Base-by-base conservation (phyloP, 169 alveolate genomes). In the Perkinsus olseni region DNA sequence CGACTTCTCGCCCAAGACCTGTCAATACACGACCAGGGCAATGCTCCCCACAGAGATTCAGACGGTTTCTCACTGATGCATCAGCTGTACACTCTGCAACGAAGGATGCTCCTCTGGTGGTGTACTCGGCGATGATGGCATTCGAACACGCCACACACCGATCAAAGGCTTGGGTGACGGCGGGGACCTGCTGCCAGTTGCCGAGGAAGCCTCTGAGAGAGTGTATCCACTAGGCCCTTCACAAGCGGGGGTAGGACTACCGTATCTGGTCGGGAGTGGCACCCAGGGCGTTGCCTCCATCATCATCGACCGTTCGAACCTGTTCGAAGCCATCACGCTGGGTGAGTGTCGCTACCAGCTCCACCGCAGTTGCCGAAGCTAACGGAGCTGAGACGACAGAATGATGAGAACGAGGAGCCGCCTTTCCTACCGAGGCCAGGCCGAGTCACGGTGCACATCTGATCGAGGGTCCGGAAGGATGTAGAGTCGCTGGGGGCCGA, bases 401-500 rank as follows among this genome's bases (percentile, higher is more conserved):
- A 34, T 8, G 21, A 21, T 34, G 34, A 17, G 10, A 10, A 17
- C 38, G n/a, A 10, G 8, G 50, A 10, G 39, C 17, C 74, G 8
- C 91, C 39, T 91, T 98, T 95, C 24, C 34, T 62, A 62, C 82
- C 82, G 17, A 98, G 96, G 28, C 99, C 99, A 3, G 99, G 99
- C 92, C 99, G 96, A 1, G 98, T 96, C 34, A 98, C 99, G 28
- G 99, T 98, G 94, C 99, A 98, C 96, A 97, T 97, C 95, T 97
- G 97, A 93, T 98, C 99, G 48, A 98, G 95, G 21, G 99, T 97
- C 96, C 99, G 96, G 94, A 97, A 98, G 39, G 96, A 94, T 40
- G 96, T 92, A 39, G 98, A 95, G 91, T 98, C 98, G 48, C 98
- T 96, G n/a, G 99, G 99, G 21, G 98, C 98, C 0, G 97, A 95